Conservation (phyloP, 495 filamentous ascomycete species). For the Penicillium argentinense region DNA sequence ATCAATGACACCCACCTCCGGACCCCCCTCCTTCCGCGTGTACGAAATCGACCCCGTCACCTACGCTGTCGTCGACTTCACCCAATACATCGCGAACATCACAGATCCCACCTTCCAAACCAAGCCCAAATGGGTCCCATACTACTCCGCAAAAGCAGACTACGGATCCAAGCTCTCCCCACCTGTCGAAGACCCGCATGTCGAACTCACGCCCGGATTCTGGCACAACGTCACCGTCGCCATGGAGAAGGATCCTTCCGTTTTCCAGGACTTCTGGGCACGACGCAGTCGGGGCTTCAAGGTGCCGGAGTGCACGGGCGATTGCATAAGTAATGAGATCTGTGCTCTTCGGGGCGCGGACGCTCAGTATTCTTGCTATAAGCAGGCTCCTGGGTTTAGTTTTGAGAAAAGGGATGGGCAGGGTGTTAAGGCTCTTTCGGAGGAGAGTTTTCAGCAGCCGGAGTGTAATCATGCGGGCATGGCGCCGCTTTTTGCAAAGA, state of each 20-base stretch:
- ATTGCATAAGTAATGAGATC: slow-evolving; percentile 41
- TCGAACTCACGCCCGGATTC: slow-evolving; percentile 53
- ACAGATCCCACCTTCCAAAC: slow-evolving; percentile 40
- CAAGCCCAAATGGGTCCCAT: slow-evolving; percentile 47
- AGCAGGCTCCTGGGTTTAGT: slow-evolving; percentile 24
- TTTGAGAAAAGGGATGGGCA: slow-evolving; percentile 19
- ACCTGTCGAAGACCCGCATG: slow-evolving; percentile 32
- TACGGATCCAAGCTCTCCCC: slow-evolving; percentile 48
- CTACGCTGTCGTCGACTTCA: slow-evolving; percentile 51
- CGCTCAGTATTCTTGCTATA: slow-evolving; percentile 30
- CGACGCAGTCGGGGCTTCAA: slow-evolving; percentile 39
- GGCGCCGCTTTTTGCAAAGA: slow-evolving; percentile 22
- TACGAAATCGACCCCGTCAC: slow-evolving; percentile 55
- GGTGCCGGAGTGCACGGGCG: slow-evolving; percentile 30
- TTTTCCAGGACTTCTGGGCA: slow-evolving; percentile 40
- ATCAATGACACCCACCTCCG: slow-evolving; percentile 51
- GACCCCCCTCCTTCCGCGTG: slow-evolving; percentile 53
- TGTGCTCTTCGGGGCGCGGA: slow-evolving; percentile 40
- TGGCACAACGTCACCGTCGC: slow-evolving; percentile 55
- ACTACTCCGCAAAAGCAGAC: slow-evolving; percentile 53
- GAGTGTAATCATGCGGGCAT: slow-evolving; percentile 30
- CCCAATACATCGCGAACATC: slow-evolving; percentile 53
- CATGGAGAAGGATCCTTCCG: slow-evolving; percentile 34
- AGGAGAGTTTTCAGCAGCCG: slow-evolving; percentile 5
- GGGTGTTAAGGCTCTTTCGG: not conserved